phyloP scores from a whole-genome alignment of 139 green algal genomes.

The Coccomyxa sp. region DNA sequence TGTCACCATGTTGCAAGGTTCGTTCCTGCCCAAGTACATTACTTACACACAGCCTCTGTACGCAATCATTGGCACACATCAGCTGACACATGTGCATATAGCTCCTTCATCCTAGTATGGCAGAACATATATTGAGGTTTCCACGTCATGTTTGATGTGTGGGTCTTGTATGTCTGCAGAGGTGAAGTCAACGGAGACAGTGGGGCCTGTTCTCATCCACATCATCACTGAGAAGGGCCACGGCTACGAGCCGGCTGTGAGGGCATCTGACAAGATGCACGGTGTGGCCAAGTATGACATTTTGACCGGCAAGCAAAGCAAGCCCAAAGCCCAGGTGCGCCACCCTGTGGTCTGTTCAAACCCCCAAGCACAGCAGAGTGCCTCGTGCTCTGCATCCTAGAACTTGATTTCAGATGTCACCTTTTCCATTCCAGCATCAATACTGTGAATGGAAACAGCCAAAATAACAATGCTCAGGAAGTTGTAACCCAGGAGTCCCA shows the following conservation, averaged over 20 bases:
- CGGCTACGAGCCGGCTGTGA: slow-evolving; percentile 92
- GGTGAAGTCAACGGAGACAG: slow-evolving; percentile 87
- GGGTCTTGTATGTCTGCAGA: slow-evolving; percentile 44
- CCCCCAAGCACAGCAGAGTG: not conserved
- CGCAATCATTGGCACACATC: too few relatives aligned
- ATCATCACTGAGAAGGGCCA: slow-evolving; percentile 96
- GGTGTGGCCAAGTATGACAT: slow-evolving; percentile 97
- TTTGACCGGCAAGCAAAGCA: slow-evolving; percentile 85
- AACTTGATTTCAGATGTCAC: too few relatives aligned
- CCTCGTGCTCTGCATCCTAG: not conserved
- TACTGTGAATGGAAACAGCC: too few relatives aligned
- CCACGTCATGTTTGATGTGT: not conserved
- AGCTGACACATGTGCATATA: too few relatives aligned
- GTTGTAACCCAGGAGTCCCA: too few relatives aligned
- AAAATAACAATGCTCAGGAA: too few relatives aligned
- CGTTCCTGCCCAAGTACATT: not conserved
- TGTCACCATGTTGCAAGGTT: slow-evolving; percentile 73
- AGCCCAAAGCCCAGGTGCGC: slow-evolving; percentile 36
- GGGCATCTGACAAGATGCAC: slow-evolving; percentile 93
- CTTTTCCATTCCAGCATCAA: too few relatives aligned
- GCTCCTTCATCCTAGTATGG: too few relatives aligned
- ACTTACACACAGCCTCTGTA: too few relatives aligned
- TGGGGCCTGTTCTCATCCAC: slow-evolving; percentile 95
- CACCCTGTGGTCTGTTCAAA: not conserved
- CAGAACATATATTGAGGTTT: too few relatives aligned